Evolutionary conservation across 805 yeast genomes (phyloP), one percentile per base, ranked within the genome.

Genomic region (Pichia rugopelliculosa): DNA sequence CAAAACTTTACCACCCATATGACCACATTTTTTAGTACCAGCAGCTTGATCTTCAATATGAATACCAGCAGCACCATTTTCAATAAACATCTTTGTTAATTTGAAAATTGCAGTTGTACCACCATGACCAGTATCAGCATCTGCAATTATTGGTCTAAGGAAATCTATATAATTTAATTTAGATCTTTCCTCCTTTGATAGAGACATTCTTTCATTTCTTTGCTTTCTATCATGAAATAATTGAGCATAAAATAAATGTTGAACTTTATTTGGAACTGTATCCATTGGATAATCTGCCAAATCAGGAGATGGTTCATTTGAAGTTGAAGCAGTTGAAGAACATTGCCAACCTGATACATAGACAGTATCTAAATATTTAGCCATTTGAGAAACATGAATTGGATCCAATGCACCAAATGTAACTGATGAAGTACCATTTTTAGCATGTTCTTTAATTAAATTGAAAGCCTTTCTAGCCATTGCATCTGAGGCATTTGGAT

Each of bases 1-100:
- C 58, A 91, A 80, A 46, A 93, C 97, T 70, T 93, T 88, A 60
- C 98, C 98, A 56, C 96, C 97, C 98, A 91, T 91, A 71, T 91
- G 98, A 52, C 98, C 98, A 74, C 98, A 91, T 73, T 91, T 91
- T 71, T 91, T 91, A 60, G 97, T 91, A 60, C 97, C 96, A 47
- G 98, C 96, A 47, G 97, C 96, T 76, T 91, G 98, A 71, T 91
- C 98, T 73, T 91, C 99, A 66, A 91, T 89, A 68, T 91, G 99
- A 61, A 91, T 89, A 64, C 98, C 98, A 50, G 98, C 97, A 48
- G 98, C 99, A 69, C 98, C 98, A 61, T 95, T 82, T 74, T 91
- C 98, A 59, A 91, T 87, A 65, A 91, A 91, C 81, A 91, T 76
- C 74, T 91, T 91, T 61, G 96, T 89, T 67, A 91, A 79, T 72